Base-by-base conservation (phyloP, 2,329 filamentous ascomycete species). In the Neoascochyta sp. region DNA sequence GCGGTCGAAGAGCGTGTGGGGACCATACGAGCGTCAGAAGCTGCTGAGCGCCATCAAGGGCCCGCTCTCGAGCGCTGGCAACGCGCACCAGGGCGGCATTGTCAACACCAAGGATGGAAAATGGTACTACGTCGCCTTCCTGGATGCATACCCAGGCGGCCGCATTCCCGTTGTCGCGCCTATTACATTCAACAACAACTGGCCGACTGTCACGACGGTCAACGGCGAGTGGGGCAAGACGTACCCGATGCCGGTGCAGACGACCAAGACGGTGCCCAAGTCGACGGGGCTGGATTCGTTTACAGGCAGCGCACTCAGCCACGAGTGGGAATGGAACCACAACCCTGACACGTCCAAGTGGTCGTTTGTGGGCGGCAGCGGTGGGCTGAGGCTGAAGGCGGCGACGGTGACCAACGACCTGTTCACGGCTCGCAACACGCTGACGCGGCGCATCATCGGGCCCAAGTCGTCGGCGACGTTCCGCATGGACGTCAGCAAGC, bases 271-370 rank as follows among this genome's bases (percentile, higher is more conserved):
- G 2, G 52, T 64, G 2, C 47, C 54, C 2, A 30, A 43, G 4
- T 50, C 55, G 19, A 56, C 60, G 0, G 65, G 71, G 10, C 66
- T 62, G 0, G 73, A 79, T 36, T 51, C 36, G 0, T 79, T 79
- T 39, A 27, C 39, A 0, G 70, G 68, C 0, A 45, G 56, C 0
- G 40, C 54, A 0, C 60, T 79, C 1, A 51, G 60, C 5, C 62
- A 64, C 0, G 57, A 67, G 2, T 80, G 73, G 71, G 75, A 80
- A 50, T 80, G 75, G 75, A 80, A 80, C 45, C 76, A 79, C 42
- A 78, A 79, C 49, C 76, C 76, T 0, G 73, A 79, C 32, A 63
- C 54, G 1, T 58, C 52, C 7, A 69, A 66, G 7, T 79, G 57
- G 44, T 50, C 45, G 2, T 59, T 76, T 8, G 51, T 61, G 22